phyloP scores from a whole-genome alignment of 768 basidiomycete genomes.

The Russula virescens region DNA sequence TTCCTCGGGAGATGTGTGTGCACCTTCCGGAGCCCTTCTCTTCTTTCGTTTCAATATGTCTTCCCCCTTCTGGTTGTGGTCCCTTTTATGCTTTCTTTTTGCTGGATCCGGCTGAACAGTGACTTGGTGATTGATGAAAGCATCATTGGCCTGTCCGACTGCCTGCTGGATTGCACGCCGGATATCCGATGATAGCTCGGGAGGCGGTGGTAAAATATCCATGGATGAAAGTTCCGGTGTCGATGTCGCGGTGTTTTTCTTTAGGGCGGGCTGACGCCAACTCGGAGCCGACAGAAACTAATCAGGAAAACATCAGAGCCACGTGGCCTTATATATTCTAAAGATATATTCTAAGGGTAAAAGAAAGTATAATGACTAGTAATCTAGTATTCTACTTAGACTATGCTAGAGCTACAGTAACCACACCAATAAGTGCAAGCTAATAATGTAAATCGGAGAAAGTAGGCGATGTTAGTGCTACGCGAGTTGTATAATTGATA shows the following conservation, averaged over 20 bases:
- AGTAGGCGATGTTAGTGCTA: not conserved
- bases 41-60: conserved; percentile 31
- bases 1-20: not conserved
- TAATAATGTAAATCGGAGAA: not conserved
- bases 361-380: too few species aligned
- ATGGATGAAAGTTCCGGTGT: not conserved
- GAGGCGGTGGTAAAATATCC: conserved; percentile 12
- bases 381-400: too few species aligned
- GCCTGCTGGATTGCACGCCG: conserved; percentile 48
- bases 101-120: conserved; percentile 19
- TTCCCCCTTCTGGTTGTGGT: conserved; percentile 9
- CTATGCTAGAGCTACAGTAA: too few species aligned
- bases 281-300: conserved; percentile 1
- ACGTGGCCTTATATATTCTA: not conserved
- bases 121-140: conserved; percentile 30
- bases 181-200: conserved; percentile 38
- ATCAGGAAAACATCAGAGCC: not conserved
- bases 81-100: conserved; percentile 35
- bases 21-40: conserved; percentile 25
- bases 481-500: too few species aligned
- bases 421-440: too few species aligned
- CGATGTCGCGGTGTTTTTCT: not conserved
- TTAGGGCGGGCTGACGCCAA: conserved; percentile 6
- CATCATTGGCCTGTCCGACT: conserved; percentile 41
- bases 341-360: too few species aligned